Evolutionary conservation across 2,329 filamentous ascomycete species (phyloP), one percentile per base, ranked within the genome.

Genomic region (Tolypocladium sp.): DNA sequence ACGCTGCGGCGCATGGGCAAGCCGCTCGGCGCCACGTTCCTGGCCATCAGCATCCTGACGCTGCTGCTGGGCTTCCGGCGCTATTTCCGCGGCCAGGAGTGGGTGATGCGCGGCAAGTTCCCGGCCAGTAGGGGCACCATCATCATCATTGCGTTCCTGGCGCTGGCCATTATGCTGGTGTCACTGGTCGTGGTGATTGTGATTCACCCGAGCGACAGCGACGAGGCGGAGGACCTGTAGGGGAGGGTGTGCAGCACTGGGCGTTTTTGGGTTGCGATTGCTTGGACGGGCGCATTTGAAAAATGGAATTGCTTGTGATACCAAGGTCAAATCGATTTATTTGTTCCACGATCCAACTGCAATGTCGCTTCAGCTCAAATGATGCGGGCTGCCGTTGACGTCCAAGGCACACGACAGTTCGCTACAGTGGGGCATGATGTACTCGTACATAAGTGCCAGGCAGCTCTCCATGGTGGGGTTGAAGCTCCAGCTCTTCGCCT

Each of bases 81-180:
- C 57, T 94, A 91, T 71, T 87, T 91, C 66, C 85, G 90, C 69
- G 82, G 83, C 27, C 90, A 94, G 74, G 81, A 89, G 67, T 94
- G 91, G 83, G 83, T 94, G 30, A 87, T 93, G 61, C 76, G 82
- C 63, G 89, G 90, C 66, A 92, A 92, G 71, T 92, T 92, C 66
- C 89, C 90, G 0, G 89, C 90, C 9, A 89, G 87, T 65, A 79
- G 90, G 63, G 89, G 89, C 4, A 91, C 89, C 27, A 84, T 94
- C 52, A 76, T 91, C 54, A 65, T 92, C 42, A 83, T 93, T 38
- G 83, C 86, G 10, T 72, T 83, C 22, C 81, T 92, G 52, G 84
- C 89, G 4, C 76, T 85, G 68, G 77, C 80, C 4, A 77, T 88
- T 61, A 88, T 88, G 79, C 69, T 86, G 42, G 76, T 79, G 35